Percentiles rank a stretch among this genome's conserved stretches.
These are phyloP conservation scores for Cylindrotheca fusiformis DNA, from an alignment of 108 stramenopile genomes.

Conservation along the genomic window DNA sequence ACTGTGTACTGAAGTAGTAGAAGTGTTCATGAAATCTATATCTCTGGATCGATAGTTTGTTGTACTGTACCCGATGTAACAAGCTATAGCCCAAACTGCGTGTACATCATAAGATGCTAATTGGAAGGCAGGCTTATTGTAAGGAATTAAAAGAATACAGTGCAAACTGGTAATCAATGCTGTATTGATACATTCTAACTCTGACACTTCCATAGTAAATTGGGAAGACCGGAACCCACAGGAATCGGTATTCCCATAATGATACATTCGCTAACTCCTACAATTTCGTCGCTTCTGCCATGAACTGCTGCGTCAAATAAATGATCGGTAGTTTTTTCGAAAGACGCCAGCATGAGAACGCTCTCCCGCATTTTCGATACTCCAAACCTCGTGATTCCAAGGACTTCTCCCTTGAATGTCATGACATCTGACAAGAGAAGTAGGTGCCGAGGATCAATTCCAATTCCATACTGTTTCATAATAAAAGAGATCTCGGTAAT, in stretches of 20 bases:
- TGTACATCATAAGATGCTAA: too few species aligned
- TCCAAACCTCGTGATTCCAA: constrained; percentile 98
- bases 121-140: too few species aligned
- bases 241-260: constrained; percentile 99
- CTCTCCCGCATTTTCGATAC: constrained; percentile 98
- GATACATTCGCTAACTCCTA: constrained; percentile 98
- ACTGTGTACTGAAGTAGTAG: too few species aligned
- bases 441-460: constrained; percentile 94
- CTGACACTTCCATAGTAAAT: constrained; percentile 71
- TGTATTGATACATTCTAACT: not conserved
- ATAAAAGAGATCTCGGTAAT: constrained; percentile 93
- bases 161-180: not conserved
- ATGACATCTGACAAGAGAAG: constrained; percentile 97
- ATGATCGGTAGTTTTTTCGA: constrained; percentile 99
- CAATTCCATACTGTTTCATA: constrained; percentile 95
- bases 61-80: too few species aligned
- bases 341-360: constrained; percentile 98
- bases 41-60: too few species aligned
- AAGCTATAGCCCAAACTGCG: too few species aligned
- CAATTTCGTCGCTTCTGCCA: constrained; percentile 93
- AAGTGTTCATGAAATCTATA: too few species aligned
- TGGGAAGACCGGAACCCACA: constrained; percentile 96
- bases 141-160: too few species aligned
- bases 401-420: constrained; percentile 98
- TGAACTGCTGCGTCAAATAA: constrained; percentile 99